These are phyloP conservation scores for Yarrowia bubula DNA, from an alignment of 805 yeast genomes.

Conservation along the genomic window DNA sequence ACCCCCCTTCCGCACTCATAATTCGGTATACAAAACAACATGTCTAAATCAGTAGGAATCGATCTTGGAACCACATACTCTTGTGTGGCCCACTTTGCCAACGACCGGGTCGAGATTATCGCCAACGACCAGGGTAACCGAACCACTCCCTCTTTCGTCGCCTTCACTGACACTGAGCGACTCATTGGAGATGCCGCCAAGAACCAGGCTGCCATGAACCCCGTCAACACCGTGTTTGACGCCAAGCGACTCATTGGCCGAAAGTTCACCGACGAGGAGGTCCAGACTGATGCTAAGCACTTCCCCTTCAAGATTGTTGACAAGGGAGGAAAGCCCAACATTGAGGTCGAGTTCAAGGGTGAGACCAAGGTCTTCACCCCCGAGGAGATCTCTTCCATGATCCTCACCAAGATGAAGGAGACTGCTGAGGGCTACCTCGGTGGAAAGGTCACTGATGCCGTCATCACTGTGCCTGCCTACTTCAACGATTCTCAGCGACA, in stretches of 20 bases:
- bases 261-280: conserved; percentile 75
- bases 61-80: conserved; percentile 98
- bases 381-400: conserved; percentile 93
- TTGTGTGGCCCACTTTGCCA: conserved; percentile 86
- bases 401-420: conserved; percentile 87
- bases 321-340: conserved; percentile 80
- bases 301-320: conserved; percentile 82
- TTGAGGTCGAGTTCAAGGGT: conserved; percentile 85
- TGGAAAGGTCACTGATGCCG: conserved; percentile 81
- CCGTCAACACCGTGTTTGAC: conserved; percentile 87
- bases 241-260: conserved; percentile 93
- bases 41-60: conserved; percentile 68
- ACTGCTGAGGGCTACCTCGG: conserved; percentile 91
- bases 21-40: conserved; percentile 32
- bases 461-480: conserved; percentile 95
- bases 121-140: conserved; percentile 99
- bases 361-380: conserved; percentile 85
- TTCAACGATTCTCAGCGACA: conserved; percentile 98
- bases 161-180: conserved; percentile 93
- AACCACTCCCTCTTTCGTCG: conserved; percentile 96
- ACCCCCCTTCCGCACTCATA: neutral
- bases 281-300: conserved; percentile 76
- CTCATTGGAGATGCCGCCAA: conserved; percentile 97
- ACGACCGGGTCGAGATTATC: conserved; percentile 88
- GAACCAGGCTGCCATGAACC: conserved; percentile 98